Evolutionary conservation across 1,284 basidiomycete genomes (phyloP), one percentile per base, ranked within the genome.

Genomic region (Gomphus sp.): DNA sequence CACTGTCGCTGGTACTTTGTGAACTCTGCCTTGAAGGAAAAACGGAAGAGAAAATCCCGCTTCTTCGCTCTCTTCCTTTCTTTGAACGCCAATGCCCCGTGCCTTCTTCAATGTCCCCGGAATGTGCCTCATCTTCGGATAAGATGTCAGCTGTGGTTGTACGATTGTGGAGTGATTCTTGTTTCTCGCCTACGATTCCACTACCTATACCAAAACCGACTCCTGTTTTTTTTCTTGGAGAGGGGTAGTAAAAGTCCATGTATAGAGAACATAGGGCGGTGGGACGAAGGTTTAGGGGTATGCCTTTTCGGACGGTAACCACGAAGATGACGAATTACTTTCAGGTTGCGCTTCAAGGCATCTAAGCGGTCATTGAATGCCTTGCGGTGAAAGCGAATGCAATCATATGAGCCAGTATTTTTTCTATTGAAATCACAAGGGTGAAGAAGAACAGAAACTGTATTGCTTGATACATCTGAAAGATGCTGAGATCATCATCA

Each of bases 341-440:
- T 69, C 28, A 91, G 76, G 3, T 82, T 74, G 54, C 76, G 71
- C 51, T 75, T 73, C 2, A 89, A 76, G 22, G 75, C 72, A 10
- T 81, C 78, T 14, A 90, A 74, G 56, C 89, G 86, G 41, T 92
- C 89, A 62, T 79, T 80, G 67, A 84, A 92, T 12, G 89, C 89
- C 8, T 80, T 85, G 50, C 76, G 79, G 68, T 92, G 89, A 92
- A 92, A 28, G 79, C 75, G 64, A 85, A 85, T 0, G 86, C 85
- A 51, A 89, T 79, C 45, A 78, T 76, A 66, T 87, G 85, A 1
- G 81, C 83, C 25, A 87, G 68, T 79, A 89, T 83, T 60, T 76
- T 74, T 67, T 87, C 85, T 3, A 69, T 68, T 59, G 80, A 84
- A 62, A 82, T 70, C 10, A 87, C 76, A 11, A 89, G 72, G 2